phyloP scores from a whole-genome alignment of 352 stramenopile genomes.

The Hyaloperonospora brassicae region DNA sequence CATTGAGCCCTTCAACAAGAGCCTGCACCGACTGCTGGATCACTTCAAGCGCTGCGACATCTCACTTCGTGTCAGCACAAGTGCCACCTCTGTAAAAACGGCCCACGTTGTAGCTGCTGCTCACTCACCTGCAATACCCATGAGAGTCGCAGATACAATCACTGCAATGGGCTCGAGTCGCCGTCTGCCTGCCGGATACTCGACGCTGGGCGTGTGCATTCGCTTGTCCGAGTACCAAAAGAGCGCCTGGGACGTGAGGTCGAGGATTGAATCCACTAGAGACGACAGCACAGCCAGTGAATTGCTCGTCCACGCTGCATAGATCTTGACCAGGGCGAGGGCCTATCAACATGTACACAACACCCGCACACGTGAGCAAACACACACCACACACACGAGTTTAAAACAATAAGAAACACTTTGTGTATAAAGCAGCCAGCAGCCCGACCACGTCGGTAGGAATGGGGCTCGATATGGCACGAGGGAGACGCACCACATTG shows the following conservation, averaged over 20 bases:
- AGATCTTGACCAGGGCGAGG: constrained; percentile 62
- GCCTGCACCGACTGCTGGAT: constrained; percentile 87
- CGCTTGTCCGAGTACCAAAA: constrained; percentile 92
- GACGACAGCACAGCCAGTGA: constrained; percentile 92
- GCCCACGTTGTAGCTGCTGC: constrained; percentile 1
- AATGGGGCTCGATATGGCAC: no score
- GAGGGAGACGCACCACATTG: constrained; percentile 51
- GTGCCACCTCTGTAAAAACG: no score
- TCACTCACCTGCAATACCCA: constrained; percentile 87
- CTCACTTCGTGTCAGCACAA: constrained; percentile 6
- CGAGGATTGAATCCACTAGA: constrained; percentile 90
- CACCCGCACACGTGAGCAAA: constrained; percentile 6
- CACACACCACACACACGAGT: neutral
- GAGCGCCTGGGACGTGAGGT: constrained; percentile 90
- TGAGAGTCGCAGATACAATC: constrained; percentile 93
- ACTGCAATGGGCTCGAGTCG: constrained; percentile 93
- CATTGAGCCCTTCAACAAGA: constrained; percentile 62
- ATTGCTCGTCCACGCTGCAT: constrained; percentile 71
- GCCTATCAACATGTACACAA: constrained; percentile 18
- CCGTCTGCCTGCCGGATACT: constrained; percentile 90
- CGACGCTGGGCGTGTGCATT: constrained; percentile 80
- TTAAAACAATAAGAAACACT: no score
- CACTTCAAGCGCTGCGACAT: constrained; percentile 82
- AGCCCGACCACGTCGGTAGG: no score
- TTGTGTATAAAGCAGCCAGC: no score